phyloP scores from a whole-genome alignment of 2,329 filamentous ascomycete species.

The Furcasterigmium sp. region DNA sequence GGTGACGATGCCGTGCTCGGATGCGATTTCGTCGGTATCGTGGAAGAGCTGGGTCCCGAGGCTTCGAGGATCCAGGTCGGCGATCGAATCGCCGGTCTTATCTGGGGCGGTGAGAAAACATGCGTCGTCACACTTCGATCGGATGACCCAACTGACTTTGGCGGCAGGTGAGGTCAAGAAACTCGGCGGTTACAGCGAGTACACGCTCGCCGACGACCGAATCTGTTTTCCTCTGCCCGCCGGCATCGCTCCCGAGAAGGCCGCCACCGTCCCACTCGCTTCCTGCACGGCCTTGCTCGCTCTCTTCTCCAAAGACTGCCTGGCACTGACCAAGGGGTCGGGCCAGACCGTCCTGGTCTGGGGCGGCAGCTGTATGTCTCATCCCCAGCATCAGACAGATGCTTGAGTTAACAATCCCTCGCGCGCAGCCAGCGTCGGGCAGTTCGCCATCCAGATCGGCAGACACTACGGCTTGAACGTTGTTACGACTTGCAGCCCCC shows the following conservation, averaged over 20 bases:
- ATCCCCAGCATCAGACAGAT: background rate
- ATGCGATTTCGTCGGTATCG: slow-evolving; percentile 27
- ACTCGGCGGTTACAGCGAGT: slow-evolving; percentile 31
- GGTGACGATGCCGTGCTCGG: slow-evolving; percentile 22
- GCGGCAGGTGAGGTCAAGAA: slow-evolving; percentile 18
- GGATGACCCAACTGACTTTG: background rate
- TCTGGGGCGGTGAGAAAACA: slow-evolving; percentile 19
- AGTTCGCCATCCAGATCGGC: slow-evolving; percentile 29
- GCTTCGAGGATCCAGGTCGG: slow-evolving; percentile 12
- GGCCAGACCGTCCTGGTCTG: slow-evolving; percentile 29
- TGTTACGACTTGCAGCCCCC: slow-evolving; percentile 28
- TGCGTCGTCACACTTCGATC: background rate
- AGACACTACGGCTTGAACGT: slow-evolving; percentile 22
- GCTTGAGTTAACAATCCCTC: background rate
- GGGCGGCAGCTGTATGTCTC: slow-evolving; percentile 34
- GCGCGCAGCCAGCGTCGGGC: slow-evolving; percentile 26
- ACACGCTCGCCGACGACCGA: slow-evolving; percentile 31
- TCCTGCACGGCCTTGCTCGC: slow-evolving; percentile 31
- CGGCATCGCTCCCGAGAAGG: slow-evolving; percentile 21
- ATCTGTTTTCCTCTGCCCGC: slow-evolving; percentile 33
- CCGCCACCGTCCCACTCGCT: slow-evolving; percentile 32
- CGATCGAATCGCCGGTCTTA: slow-evolving; percentile 17
- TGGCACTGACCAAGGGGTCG: slow-evolving; percentile 21
- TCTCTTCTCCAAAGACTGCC: slow-evolving; percentile 28
- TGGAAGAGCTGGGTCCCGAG: slow-evolving; percentile 21